Conservation (phyloP, 371 early-diverging fungal genomes). For the Mortierella sp. region DNA sequence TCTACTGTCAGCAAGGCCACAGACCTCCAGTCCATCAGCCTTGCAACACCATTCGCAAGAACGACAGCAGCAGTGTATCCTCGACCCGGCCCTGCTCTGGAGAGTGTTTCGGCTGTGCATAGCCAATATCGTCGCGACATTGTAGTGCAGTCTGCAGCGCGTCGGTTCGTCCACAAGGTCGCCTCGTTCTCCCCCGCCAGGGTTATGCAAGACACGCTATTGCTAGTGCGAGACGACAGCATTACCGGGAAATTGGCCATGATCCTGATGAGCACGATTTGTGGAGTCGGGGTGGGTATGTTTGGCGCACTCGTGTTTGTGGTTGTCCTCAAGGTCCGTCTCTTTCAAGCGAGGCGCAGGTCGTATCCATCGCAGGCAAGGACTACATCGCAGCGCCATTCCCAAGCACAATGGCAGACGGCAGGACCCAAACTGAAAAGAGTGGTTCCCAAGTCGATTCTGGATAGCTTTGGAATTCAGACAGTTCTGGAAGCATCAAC, state of each 20-base stretch:
- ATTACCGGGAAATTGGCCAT: constrained; percentile 25
- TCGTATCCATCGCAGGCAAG: too few relatives aligned
- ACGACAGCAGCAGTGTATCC: too few relatives aligned
- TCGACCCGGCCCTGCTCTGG: too few relatives aligned
- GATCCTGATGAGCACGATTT: constrained; percentile 48
- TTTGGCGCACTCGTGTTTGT: constrained; percentile 48
- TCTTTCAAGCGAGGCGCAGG: constrained; percentile 27
- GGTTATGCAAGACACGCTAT: constrained; percentile 13
- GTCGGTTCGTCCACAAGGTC: constrained; percentile 12
- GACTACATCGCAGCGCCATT: neutral
- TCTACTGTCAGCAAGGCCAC: too few relatives aligned
- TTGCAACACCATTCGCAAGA: too few relatives aligned
- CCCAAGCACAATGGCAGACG: neutral
- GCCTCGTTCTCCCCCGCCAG: constrained; percentile 10
- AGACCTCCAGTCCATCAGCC: too few relatives aligned
- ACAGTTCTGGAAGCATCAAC: constrained; percentile 29
- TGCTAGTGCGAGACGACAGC: constrained; percentile 19
- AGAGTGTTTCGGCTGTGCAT: too few relatives aligned
- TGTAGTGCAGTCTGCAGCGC: neutral
- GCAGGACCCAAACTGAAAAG: constrained; percentile 14
- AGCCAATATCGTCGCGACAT: neutral
- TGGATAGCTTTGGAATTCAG: constrained; percentile 34
- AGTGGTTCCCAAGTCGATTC: constrained; percentile 22
- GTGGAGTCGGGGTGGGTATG: constrained; percentile 35
- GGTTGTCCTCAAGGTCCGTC: constrained; percentile 43